Evolutionary conservation across 441 rosid species (phyloP).

Genomic region (Sinapis alba): DNA sequence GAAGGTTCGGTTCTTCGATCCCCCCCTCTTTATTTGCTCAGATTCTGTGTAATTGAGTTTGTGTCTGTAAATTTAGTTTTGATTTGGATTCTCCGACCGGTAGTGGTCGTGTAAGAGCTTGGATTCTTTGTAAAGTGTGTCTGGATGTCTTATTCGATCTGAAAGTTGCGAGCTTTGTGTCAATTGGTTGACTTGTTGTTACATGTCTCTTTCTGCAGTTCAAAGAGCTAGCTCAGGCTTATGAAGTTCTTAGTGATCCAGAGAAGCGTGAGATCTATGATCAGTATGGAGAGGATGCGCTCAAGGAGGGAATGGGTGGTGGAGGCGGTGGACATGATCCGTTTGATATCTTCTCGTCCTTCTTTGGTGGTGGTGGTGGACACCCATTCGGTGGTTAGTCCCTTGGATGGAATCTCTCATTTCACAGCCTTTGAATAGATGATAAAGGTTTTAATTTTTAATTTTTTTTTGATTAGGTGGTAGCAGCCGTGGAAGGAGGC

Average conservation of each 20-base stretch:
- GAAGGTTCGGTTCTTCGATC: conserved; percentile 47
- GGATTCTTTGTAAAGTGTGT: background rate
- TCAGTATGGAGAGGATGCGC: conserved; percentile 96
- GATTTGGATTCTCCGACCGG: conserved; percentile 12
- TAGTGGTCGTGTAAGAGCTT: background rate
- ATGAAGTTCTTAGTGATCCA: conserved; percentile 87
- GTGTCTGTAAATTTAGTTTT: conserved; percentile 7
- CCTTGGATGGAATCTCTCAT: background rate
- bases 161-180: conserved; percentile 23
- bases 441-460: background rate
- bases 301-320: conserved; percentile 85
- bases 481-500: conserved; percentile 72
- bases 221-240: conserved; percentile 95
- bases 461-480: conserved; percentile 48
- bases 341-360: conserved; percentile 78
- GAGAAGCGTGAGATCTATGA: conserved; percentile 94
- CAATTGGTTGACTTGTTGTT: conserved; percentile 8
- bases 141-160: conserved; percentile 19
- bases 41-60: conserved; percentile 1
- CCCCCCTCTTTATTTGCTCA: background rate
- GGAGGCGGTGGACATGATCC: conserved; percentile 73
- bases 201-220: conserved; percentile 49
- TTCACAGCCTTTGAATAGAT: background rate
- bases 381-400: conserved; percentile 69
- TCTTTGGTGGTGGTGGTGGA: conserved; percentile 74